Conservation (phyloP, 2,329 filamentous ascomycete species). For the Raffaelea arxii region DNA sequence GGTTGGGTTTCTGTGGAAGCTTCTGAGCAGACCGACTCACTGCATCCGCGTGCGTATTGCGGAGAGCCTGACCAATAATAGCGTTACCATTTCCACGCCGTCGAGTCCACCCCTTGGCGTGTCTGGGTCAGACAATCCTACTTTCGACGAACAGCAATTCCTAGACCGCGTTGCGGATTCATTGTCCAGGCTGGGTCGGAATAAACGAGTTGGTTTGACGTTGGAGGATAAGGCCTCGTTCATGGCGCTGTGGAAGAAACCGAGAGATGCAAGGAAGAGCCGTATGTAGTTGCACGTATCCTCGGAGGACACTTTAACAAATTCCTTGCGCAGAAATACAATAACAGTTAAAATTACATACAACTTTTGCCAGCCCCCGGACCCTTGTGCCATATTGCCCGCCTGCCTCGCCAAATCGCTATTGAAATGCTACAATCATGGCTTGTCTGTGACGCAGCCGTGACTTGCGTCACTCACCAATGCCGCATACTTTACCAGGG, state of each 20-base stretch:
- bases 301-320: too few relatives aligned
- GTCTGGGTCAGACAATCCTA: constrained; percentile 16
- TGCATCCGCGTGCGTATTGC: constrained; percentile 87
- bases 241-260: constrained; percentile 53
- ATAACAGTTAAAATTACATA: too few relatives aligned
- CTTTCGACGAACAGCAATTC: constrained; percentile 54
- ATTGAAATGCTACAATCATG: too few relatives aligned
- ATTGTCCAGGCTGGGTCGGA: constrained; percentile 75
- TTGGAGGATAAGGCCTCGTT: constrained; percentile 77
- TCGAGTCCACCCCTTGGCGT: neutral
- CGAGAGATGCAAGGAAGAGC: constrained; percentile 10
- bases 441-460: constrained; percentile 51
- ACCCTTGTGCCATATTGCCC: too few relatives aligned
- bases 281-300: too few relatives aligned
- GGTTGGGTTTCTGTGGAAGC: constrained; percentile 68
- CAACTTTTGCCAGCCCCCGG: too few relatives aligned
- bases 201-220: constrained; percentile 80
- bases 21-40: constrained; percentile 77
- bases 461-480: constrained; percentile 49
- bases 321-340: too few relatives aligned
- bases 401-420: too few relatives aligned
- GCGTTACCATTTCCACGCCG: neutral
- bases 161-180: constrained; percentile 77
- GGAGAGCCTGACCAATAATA: constrained; percentile 53
- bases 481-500: constrained; percentile 59